Conservation (phyloP, 2,329 filamentous ascomycete species). For the Aspergillus oerlinghausenensis region DNA sequence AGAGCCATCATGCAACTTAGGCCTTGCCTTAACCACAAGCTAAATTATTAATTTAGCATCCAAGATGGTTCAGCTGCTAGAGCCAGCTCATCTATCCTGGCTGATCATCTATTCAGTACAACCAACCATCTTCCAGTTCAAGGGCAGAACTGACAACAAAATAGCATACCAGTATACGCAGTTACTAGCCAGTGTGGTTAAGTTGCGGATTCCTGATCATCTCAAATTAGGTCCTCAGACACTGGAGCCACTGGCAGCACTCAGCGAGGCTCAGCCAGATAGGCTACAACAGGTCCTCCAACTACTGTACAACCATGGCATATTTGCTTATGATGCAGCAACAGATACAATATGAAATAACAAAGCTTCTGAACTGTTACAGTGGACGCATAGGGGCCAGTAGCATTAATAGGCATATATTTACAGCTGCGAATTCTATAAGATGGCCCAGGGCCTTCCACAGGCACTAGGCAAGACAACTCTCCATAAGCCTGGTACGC, state of each 20-base stretch:
- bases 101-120: neutral
- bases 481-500: neutral
- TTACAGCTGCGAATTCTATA: too few species aligned
- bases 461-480: neutral
- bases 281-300: too few species aligned
- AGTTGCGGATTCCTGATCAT: too few species aligned
- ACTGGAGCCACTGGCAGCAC: neutral
- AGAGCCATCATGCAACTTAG: neutral
- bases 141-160: neutral
- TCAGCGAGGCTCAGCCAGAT: neutral
- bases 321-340: too few species aligned
- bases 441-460: too few species aligned
- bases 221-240: neutral
- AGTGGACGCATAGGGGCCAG: too few species aligned
- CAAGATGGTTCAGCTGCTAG: neutral
- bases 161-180: neutral
- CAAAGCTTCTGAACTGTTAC: too few species aligned
- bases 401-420: too few species aligned
- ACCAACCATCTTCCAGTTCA: neutral
- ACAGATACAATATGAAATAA: too few species aligned
- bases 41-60: neutral
- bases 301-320: too few species aligned
- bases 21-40: neutral
- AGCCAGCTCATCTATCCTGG: neutral
- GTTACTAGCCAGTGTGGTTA: too few species aligned